Evolutionary conservation across 495 filamentous ascomycete genomes (phyloP).

Genomic region (Cercophora sp.): DNA sequence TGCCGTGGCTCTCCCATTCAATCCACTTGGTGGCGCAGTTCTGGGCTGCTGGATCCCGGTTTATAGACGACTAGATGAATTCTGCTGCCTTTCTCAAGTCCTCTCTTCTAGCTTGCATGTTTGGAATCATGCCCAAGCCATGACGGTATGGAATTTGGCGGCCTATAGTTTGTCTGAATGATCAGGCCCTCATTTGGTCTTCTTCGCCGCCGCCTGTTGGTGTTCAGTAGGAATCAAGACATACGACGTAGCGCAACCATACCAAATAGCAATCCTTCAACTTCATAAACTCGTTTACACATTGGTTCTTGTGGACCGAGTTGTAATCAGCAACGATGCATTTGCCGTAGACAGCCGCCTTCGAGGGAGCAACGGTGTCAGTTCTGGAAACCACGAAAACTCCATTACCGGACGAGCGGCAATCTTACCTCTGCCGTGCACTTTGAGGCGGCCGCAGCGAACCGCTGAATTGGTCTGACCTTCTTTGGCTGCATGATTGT

Average conservation of each 20-base stretch:
- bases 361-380: conserved; percentile 12
- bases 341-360: conserved; percentile 87
- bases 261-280: conserved; percentile 89
- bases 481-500: conserved; percentile 25
- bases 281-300: conserved; percentile 75
- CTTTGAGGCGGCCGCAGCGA: conserved; percentile 76
- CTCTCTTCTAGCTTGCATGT: no score
- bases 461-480: conserved; percentile 84
- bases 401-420: no score
- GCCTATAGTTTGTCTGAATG: neutral
- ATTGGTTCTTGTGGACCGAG: conserved; percentile 87
- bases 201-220: conserved; percentile 1
- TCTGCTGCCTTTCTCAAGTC: no score
- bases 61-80: no score
- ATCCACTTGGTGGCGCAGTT: no score
- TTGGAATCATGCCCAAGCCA: neutral
- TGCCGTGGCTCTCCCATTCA: no score
- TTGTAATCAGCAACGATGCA: conserved; percentile 91
- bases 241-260: no score
- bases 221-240: no score
- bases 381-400: neutral
- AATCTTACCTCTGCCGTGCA: conserved; percentile 80
- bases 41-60: no score
- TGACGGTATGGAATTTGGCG: neutral
- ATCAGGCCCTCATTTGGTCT: neutral